phyloP scores from a whole-genome alignment of 2,329 filamentous ascomycete genomes.

The Alternaria triticina region DNA sequence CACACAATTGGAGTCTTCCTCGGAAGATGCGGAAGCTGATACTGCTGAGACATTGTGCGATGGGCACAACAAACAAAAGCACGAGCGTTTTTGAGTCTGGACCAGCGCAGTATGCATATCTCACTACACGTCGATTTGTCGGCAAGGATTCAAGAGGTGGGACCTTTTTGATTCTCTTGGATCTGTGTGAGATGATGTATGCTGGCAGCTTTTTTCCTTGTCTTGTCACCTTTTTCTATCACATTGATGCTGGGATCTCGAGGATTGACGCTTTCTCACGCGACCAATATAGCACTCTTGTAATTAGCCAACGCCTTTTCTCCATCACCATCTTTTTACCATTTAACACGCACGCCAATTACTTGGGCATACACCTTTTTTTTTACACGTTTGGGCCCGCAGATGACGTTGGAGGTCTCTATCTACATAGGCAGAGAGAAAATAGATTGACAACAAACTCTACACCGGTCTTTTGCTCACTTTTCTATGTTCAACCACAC shows the following conservation, averaged over 20 bases:
- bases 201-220: conserved; percentile 2
- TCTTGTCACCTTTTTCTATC: neutral
- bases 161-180: neutral
- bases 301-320: conserved; percentile 9
- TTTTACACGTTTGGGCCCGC: neutral
- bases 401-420: neutral
- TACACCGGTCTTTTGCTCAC: neutral
- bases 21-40: neutral
- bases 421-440: neutral
- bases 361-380: neutral
- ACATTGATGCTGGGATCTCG: neutral
- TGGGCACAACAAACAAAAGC: conserved; percentile 7
- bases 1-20: neutral
- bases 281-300: conserved; percentile 8
- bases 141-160: neutral
- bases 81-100: conserved; percentile 4
- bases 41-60: neutral
- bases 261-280: conserved; percentile 7
- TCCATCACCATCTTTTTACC: neutral
- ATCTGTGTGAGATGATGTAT: neutral
- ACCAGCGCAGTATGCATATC: conserved; percentile 1
- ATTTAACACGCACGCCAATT: neutral
- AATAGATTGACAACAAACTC: neutral
- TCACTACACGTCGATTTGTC: neutral
- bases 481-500: neutral